These are phyloP conservation scores for Craterostigma plantagineum DNA, from an alignment of 257 asterid genomes.

Conservation along the genomic window DNA sequence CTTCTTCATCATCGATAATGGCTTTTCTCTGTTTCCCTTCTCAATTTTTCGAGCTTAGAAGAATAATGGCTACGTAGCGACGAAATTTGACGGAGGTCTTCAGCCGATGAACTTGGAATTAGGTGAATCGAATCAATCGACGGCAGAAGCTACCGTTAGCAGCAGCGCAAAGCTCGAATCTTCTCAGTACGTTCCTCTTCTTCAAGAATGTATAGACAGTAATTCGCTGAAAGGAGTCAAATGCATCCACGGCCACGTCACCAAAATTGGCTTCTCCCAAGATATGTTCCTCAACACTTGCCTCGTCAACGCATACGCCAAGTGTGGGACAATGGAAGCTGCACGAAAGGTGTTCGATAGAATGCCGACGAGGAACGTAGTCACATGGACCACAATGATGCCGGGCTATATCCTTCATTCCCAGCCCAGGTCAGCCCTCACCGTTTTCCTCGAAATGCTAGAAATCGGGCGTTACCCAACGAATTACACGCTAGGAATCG, in stretches of 20 bases:
- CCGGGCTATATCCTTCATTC: slow-evolving; percentile 45
- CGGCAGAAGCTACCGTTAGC: too few relatives aligned
- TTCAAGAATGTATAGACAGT: slow-evolving; percentile 48
- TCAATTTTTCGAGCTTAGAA: too few relatives aligned
- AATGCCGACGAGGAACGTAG: slow-evolving; percentile 50
- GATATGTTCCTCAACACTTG: slow-evolving; percentile 60
- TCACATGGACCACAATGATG: slow-evolving; percentile 81
- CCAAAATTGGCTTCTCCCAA: slow-evolving; percentile 39
- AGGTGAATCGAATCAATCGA: too few relatives aligned
- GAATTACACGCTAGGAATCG: slow-evolving; percentile 43
- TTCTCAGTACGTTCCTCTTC: slow-evolving; percentile 39
- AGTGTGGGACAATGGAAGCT: slow-evolving; percentile 38
- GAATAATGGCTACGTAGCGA: too few relatives aligned
- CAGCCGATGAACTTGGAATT: too few relatives aligned
- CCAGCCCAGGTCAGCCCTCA: slow-evolving; percentile 37
- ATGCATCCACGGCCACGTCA: slow-evolving; percentile 45
- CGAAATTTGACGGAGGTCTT: too few relatives aligned
- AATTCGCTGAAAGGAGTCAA: slow-evolving; percentile 28
- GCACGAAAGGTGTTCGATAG: slow-evolving; percentile 54
- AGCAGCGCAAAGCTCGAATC: slow-evolving; percentile 19
- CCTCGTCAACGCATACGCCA: slow-evolving; percentile 59
- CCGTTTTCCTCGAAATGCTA: slow-evolving; percentile 55
- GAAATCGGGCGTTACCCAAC: slow-evolving; percentile 51
- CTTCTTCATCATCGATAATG: too few relatives aligned
- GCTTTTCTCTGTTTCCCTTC: too few relatives aligned